Base-by-base conservation (phyloP, 495 filamentous ascomycete species). In the Staphylotrichum tortipilum region DNA sequence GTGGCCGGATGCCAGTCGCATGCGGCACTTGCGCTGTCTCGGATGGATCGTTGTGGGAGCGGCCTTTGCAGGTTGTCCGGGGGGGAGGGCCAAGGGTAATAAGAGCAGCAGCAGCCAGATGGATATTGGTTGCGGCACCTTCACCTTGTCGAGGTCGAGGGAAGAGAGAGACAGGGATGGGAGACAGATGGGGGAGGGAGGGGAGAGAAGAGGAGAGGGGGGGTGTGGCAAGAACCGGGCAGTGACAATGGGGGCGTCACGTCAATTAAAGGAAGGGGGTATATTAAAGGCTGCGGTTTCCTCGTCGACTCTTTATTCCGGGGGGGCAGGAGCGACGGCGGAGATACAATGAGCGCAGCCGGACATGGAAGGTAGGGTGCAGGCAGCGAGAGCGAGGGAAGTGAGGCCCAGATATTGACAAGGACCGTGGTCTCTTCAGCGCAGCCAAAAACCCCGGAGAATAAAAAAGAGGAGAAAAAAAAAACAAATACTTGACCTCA, bases 291-390 rank as follows among this genome's bases (percentile, higher is more conserved):
- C 30, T 52, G 44, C 47, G 30, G 15, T 48, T 43, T 40, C 45
- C 50, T 42, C 29, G 29, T 41, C 37, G 18, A 50, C 57, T 64
- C 63, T 66, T 66, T 64, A 65, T 65, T 62, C 59, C 40, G 26
- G 26, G 26, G 26, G 26, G 57, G 48, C 43, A 55, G 51, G 44
- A 39, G 50, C 43, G 41, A 50, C 53, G 35, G 43, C 40, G 56
- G 57, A 55, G 56, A 55, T 44, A 62, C 59, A 66, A 64, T 61
- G 57, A 57, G 40, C 54, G 55, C 43, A 57, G 47, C 61, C 61
- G 59, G 64, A 66, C 59, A 56, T 50, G 61, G 61, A 66, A 66
- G 59, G 61, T 57, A 42, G 30, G 37, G 38, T 37, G 29, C 38
- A 36, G 29, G 12, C 37, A 48, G 38, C n/a, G 15, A 14, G 10